phyloP scores from a whole-genome alignment of 164 flowering plant genomes.

The Saururus chinensis region DNA sequence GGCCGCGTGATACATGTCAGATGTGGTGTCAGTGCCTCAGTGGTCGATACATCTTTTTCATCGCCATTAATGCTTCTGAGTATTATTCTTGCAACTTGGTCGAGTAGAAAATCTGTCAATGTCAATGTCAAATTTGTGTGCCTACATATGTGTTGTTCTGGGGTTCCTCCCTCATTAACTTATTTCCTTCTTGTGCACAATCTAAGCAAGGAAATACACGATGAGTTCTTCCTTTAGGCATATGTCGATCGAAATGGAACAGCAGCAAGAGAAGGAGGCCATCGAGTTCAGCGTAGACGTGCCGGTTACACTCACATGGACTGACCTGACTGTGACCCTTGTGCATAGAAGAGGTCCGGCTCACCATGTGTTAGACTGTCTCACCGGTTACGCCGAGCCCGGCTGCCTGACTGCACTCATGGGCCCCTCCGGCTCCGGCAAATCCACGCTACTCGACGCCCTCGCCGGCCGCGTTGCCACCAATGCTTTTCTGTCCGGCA shows the following conservation, averaged over 20 bases:
- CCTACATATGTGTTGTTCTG: too few relatives aligned
- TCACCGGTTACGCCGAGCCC: slow-evolving; percentile 82
- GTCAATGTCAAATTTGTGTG: too few relatives aligned
- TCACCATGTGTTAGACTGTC: slow-evolving; percentile 63
- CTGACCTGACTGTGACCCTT: slow-evolving; percentile 76
- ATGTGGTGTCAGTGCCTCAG: too few relatives aligned
- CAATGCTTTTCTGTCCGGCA: slow-evolving; percentile 77
- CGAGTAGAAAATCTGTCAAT: too few relatives aligned
- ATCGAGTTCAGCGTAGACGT: slow-evolving; percentile 60
- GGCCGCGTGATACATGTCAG: too few relatives aligned
- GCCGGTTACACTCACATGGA: slow-evolving; percentile 77
- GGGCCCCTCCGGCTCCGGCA: slow-evolving; percentile 98
- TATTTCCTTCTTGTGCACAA: too few relatives aligned
- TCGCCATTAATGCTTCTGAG: too few relatives aligned
- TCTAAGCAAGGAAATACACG: too few relatives aligned
- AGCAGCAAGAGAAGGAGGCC: slow-evolving; percentile 54
- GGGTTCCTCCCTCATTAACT: too few relatives aligned
- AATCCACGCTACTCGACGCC: slow-evolving; percentile 87
- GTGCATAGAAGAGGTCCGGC: slow-evolving; percentile 49
- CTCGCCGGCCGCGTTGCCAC: slow-evolving; percentile 82
- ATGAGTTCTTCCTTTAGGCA: slow-evolving; percentile 13
- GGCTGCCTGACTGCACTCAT: slow-evolving; percentile 71
- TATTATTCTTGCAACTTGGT: too few relatives aligned
- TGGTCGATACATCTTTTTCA: too few relatives aligned
- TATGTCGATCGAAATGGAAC: slow-evolving; percentile 45